These are phyloP conservation scores for Tulasnella sp. DNA, from an alignment of 768 basidiomycete genomes.

Conservation along the genomic window DNA sequence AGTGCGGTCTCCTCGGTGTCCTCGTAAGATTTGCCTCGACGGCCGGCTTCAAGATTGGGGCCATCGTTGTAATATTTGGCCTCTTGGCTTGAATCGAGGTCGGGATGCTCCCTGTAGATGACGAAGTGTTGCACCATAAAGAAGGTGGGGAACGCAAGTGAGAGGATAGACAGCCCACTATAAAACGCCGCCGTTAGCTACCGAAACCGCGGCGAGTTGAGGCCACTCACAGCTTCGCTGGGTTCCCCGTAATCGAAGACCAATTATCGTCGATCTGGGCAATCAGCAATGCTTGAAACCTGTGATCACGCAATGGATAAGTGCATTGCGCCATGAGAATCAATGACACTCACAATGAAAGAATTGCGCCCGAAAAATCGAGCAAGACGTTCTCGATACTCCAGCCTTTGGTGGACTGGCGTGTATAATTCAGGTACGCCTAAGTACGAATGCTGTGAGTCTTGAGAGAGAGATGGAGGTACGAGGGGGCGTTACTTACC, in stretches of 20 bases:
- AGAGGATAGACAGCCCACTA: conserved; percentile 34
- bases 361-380: conserved; percentile 37
- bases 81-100: background rate
- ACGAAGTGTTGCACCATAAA: conserved; percentile 38
- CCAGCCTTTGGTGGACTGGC: conserved; percentile 37
- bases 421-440: conserved; percentile 36
- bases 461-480: background rate
- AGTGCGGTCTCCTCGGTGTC: background rate
- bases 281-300: conserved; percentile 35
- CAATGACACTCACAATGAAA: conserved; percentile 30
- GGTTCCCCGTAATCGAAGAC: conserved; percentile 34
- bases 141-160: conserved; percentile 35
- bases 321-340: background rate
- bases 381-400: conserved; percentile 36
- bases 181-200: background rate
- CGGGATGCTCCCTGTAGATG: conserved; percentile 29
- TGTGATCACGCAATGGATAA: background rate
- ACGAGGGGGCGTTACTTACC: conserved; percentile 27
- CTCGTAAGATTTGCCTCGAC: background rate
- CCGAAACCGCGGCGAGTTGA: background rate
- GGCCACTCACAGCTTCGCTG: conserved; percentile 26
- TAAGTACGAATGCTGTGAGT: conserved; percentile 11
- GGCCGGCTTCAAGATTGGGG: no score
- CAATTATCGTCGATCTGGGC: conserved; percentile 32
- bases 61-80: background rate